These are phyloP conservation scores for Monilinia vaccinii-corymbosi DNA, from an alignment of 2,329 filamentous ascomycete species.

Conservation along the genomic window DNA sequence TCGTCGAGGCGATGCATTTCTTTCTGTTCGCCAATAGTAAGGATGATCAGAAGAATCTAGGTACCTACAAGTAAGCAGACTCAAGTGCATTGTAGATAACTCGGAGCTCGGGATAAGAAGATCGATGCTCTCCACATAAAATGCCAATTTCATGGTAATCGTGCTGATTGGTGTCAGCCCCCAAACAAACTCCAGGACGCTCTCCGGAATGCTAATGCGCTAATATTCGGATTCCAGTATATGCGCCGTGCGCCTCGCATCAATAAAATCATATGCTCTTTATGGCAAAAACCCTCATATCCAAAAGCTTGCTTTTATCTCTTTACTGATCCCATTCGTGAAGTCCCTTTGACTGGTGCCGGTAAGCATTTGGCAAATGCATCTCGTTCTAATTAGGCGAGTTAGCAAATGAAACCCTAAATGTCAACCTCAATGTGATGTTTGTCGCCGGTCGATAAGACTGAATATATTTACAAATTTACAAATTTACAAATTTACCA, in stretches of 20 bases:
- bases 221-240: neutral
- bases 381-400: constrained; percentile 21
- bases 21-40: neutral
- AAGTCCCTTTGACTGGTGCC: constrained; percentile 27
- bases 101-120: neutral
- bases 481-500: neutral
- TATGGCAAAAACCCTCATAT: neutral
- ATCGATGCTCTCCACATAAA: neutral
- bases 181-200: neutral
- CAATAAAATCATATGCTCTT: neutral
- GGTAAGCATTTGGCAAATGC: constrained; percentile 28
- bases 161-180: neutral
- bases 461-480: neutral
- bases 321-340: constrained; percentile 28
- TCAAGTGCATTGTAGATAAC: neutral
- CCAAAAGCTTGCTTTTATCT: constrained; percentile 17
- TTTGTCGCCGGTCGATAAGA: constrained; percentile 5
- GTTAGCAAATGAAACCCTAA: neutral
- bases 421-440: neutral
- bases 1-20: neutral
- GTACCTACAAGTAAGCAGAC: neutral
- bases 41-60: neutral
- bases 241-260: constrained; percentile 8
- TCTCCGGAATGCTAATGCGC: constrained; percentile 8
- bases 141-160: neutral